Evolutionary conservation across 208 protist species (phyloP).

Genomic region (Leishmania guyanensis): DNA sequence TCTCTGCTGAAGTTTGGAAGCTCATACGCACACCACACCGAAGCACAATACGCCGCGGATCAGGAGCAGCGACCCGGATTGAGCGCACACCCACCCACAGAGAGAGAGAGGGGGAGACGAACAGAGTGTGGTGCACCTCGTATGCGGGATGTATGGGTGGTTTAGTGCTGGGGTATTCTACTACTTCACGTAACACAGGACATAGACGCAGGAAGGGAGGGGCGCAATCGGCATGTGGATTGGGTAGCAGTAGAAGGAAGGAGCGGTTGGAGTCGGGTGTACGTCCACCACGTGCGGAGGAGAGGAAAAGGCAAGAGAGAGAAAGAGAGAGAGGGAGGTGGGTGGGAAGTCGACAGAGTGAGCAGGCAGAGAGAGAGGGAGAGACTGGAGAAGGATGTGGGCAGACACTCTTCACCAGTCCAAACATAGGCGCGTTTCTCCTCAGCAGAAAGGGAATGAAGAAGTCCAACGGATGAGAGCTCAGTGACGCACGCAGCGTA

Average conservation of each 20-base stretch:
- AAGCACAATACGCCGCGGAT: not conserved
- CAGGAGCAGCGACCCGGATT: not conserved
- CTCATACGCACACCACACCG: not conserved
- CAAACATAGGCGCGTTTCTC: not conserved
- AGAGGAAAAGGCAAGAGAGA: not conserved
- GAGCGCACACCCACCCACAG: not conserved
- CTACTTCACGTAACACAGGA: not conserved
- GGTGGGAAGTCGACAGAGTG: not conserved
- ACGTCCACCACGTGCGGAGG: not conserved
- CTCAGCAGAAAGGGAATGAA: not conserved
- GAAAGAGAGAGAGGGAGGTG: no score
- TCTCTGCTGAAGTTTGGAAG: not conserved
- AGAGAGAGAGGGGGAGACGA: not conserved
- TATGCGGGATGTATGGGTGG: not conserved
- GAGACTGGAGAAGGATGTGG: not conserved
- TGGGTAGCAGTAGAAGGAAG: not conserved
- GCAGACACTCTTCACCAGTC: not conserved
- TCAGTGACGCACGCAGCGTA: not conserved
- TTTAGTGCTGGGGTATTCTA: not conserved
- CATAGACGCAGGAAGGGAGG: not conserved
- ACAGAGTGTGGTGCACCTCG: not conserved
- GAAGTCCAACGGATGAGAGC: not conserved
- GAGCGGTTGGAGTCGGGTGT: not conserved
- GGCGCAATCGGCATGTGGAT: not conserved
- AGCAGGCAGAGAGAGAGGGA: not conserved